Evolutionary conservation across 129 eudicot species (phyloP).

Genomic region (Logfia minima): DNA sequence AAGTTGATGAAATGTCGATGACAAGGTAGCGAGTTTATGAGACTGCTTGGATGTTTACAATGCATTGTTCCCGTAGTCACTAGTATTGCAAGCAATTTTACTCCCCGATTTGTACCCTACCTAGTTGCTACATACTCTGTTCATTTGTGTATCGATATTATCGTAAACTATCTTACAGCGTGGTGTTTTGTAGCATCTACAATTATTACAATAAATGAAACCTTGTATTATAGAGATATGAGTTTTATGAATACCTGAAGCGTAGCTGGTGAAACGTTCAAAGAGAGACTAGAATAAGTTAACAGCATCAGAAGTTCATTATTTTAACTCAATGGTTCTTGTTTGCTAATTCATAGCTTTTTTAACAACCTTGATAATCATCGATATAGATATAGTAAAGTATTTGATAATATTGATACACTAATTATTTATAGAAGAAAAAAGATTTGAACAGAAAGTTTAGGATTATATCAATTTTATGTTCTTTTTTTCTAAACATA

Average conservation of each 20-base stretch:
- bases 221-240: background rate
- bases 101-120: slow-evolving; percentile 10
- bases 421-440: background rate
- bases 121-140: slow-evolving; percentile 1
- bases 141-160: background rate
- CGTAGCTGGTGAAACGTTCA: background rate
- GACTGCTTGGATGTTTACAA: background rate
- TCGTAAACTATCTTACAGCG: background rate
- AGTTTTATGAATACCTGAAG: background rate
- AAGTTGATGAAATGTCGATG: slow-evolving; percentile 1
- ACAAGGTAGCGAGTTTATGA: slow-evolving; percentile 8
- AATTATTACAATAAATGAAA: background rate
- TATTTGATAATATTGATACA: background rate
- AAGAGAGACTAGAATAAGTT: background rate
- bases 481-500: background rate
- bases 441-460: background rate
- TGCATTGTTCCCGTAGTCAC: background rate
- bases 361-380: background rate
- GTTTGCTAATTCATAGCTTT: background rate
- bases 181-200: slow-evolving; percentile 5
- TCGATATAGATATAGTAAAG: background rate
- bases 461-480: background rate
- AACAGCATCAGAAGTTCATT: background rate
- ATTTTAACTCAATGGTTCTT: background rate
- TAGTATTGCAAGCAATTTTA: slow-evolving; percentile 3